These are phyloP conservation scores for Ustilago cynodontis DNA, from an alignment of 1,284 basidiomycete species.

Conservation along the genomic window DNA sequence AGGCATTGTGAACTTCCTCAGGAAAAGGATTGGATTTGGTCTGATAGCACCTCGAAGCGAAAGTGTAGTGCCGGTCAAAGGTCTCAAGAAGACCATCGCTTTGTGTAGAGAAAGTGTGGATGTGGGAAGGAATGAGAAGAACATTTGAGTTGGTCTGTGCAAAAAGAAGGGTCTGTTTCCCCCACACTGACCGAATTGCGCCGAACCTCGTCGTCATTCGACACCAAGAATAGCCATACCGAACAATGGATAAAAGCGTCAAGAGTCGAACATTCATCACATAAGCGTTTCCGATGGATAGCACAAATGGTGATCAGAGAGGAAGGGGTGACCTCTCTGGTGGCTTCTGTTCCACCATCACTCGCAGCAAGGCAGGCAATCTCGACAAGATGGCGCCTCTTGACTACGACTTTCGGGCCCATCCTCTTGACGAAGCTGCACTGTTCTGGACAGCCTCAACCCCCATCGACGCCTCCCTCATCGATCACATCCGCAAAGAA, in stretches of 20 bases:
- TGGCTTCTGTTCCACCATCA: too few species aligned
- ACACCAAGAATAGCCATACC: not conserved
- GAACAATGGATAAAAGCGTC: not conserved
- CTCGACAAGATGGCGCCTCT: too few species aligned
- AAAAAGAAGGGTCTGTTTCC: not conserved
- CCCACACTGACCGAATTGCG: slow-evolving; percentile 2
- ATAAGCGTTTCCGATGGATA: too few species aligned
- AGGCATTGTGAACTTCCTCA: not conserved
- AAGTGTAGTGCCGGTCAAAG: not conserved
- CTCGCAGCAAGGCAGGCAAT: too few species aligned
- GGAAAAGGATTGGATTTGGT: not conserved
- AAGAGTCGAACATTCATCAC: not conserved
- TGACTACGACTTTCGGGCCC: too few species aligned
- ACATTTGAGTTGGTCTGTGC: not conserved
- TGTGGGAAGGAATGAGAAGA: not conserved
- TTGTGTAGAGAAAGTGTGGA: not conserved
- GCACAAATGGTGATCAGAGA: too few species aligned
- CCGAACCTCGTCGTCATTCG: not conserved
- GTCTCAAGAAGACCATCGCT: not conserved
- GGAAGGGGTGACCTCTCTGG: too few species aligned
- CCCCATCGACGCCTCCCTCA: not conserved
- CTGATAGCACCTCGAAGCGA: not conserved
- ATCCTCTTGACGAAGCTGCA: not conserved
- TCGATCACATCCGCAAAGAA: not conserved
- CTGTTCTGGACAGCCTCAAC: not conserved